A percentile compares a stretch with the other conserved stretches of the same genome.
Evolutionary conservation across 495 filamentous ascomycete genomes (phyloP).

Genomic region (Penicillium odoratum): DNA sequence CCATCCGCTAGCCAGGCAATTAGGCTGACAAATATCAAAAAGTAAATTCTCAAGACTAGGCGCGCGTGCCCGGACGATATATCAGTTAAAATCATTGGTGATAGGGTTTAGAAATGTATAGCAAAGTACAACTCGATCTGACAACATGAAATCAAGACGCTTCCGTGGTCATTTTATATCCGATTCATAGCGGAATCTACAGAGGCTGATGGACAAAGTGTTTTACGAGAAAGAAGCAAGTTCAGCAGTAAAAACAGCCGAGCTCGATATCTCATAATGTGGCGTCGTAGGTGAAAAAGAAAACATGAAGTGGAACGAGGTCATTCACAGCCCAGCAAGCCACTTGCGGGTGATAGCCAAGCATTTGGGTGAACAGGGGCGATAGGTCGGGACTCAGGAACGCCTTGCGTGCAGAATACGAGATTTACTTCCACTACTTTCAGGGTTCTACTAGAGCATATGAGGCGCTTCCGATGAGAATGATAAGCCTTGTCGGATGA

Average conservation of each 20-base stretch:
- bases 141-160: neutral
- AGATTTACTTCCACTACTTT: neutral
- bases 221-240: neutral
- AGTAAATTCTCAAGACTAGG: neutral
- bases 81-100: neutral
- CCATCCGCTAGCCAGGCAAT: neutral
- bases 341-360: neutral
- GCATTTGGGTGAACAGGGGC: neutral
- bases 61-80: neutral
- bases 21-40: neutral
- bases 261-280: neutral
- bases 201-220: neutral
- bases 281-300: neutral
- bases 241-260: neutral
- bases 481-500: neutral
- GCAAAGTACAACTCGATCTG: neutral
- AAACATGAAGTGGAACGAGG: neutral
- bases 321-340: neutral
- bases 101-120: neutral
- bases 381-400: neutral
- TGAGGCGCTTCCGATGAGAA: neutral
- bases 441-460: neutral
- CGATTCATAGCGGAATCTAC: neutral
- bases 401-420: neutral
- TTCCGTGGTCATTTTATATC: neutral